phyloP scores from a whole-genome alignment of 2,329 filamentous ascomycete species.

The Nectriaceae sp. region DNA sequence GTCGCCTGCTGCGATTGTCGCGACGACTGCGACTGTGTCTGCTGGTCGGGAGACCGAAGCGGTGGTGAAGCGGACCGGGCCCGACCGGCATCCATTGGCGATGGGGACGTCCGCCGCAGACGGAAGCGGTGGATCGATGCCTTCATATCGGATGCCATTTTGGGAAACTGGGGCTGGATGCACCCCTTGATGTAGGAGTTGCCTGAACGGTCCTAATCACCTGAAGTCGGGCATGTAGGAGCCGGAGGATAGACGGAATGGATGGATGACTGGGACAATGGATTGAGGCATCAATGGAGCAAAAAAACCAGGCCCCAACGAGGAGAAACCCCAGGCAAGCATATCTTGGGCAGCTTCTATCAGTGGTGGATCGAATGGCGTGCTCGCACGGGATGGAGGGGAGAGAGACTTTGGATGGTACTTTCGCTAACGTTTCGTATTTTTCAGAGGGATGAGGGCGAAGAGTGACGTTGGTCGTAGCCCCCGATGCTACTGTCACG shows the following conservation, averaged over 20 bases:
- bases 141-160: constrained; percentile 31
- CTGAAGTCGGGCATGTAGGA: neutral
- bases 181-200: neutral
- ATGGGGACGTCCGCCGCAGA: constrained; percentile 26
- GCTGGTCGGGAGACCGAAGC: constrained; percentile 17
- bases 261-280: neutral
- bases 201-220: neutral
- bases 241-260: neutral
- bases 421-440: neutral
- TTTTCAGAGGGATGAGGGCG: too few species aligned
- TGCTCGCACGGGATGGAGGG: neutral
- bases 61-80: constrained; percentile 31
- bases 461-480: too few species aligned
- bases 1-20: neutral
- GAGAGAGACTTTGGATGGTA: neutral
- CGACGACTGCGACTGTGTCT: constrained; percentile 8
- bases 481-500: too few species aligned
- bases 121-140: constrained; percentile 30
- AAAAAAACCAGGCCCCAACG: neutral
- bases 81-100: constrained; percentile 24
- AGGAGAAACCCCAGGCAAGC: neutral
- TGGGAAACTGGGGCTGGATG: constrained; percentile 7
- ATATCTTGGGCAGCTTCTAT: neutral
- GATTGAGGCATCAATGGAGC: neutral
- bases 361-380: neutral